Evolutionary conservation across 805 yeast species (phyloP).

Genomic region (Candida michaelii): DNA sequence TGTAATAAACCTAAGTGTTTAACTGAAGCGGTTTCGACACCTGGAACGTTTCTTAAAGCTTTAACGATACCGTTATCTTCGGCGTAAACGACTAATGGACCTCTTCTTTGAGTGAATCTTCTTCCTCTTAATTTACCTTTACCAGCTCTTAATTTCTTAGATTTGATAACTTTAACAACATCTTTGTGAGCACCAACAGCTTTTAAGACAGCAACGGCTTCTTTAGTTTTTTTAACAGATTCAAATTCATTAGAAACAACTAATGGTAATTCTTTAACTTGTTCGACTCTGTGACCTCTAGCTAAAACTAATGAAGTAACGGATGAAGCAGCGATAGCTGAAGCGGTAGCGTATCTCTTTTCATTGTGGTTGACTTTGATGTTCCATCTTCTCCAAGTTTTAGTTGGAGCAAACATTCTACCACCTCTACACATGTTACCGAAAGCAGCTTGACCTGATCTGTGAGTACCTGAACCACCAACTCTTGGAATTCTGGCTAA

Average conservation of each 20-base stretch:
- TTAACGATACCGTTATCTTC: conserved; percentile 96
- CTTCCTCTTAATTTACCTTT: conserved; percentile 99
- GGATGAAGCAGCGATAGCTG: conserved; percentile 99
- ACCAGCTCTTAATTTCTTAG: conserved; percentile 99
- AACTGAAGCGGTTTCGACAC: conserved; percentile 97
- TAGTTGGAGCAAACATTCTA: conserved; percentile 99
- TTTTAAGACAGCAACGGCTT: conserved; percentile 96
- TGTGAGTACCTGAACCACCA: conserved; percentile 99
- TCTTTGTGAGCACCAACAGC: conserved; percentile 99
- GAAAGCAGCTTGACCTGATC: conserved; percentile 99
- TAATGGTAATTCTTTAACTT: conserved; percentile 96
- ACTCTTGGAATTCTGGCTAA: conserved; percentile 99
- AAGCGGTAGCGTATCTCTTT: conserved; percentile 99
- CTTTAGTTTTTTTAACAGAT: conserved; percentile 94
- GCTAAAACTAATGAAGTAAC: conserved; percentile 98
- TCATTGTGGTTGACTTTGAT: conserved; percentile 99
- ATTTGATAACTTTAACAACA: conserved; percentile 95
- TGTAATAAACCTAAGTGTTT: conserved; percentile 91
- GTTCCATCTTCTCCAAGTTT: conserved; percentile 99
- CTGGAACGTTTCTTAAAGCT: conserved; percentile 99
- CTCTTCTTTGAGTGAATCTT: conserved; percentile 99
- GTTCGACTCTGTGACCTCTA: conserved; percentile 99
- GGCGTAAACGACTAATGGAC: conserved; percentile 98
- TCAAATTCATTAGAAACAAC: conserved; percentile 93
- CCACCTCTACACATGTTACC: conserved; percentile 99